Evolutionary conservation across 768 basidiomycete genomes (phyloP).

Genomic region (Pulveroboletus frians): DNA sequence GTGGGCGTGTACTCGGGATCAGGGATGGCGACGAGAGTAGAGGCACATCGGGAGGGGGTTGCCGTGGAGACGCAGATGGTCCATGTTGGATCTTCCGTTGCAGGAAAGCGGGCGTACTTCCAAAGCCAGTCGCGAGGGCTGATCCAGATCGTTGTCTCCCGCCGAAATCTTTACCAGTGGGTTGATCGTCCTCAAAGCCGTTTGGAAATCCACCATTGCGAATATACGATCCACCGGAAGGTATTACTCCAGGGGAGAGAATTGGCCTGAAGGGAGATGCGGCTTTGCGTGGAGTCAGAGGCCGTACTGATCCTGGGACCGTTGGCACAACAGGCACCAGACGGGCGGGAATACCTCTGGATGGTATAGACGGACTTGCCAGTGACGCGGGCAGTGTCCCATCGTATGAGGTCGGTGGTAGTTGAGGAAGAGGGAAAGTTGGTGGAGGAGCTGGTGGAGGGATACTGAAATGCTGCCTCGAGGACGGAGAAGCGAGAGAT

Average conservation of each 20-base stretch:
- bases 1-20: neutral
- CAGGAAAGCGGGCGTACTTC: conserved; percentile 22
- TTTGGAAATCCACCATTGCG: conserved; percentile 1
- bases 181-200: conserved; percentile 7
- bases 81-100: conserved; percentile 27
- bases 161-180: conserved; percentile 1
- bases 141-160: conserved; percentile 17
- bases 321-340: conserved; percentile 14
- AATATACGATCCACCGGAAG: neutral
- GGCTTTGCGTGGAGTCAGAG: conserved; percentile 10
- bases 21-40: conserved; percentile 25
- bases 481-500: conserved; percentile 7
- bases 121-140: conserved; percentile 3
- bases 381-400: conserved; percentile 1
- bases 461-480: conserved; percentile 27
- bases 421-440: conserved; percentile 28
- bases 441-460: conserved; percentile 31
- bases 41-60: conserved; percentile 26
- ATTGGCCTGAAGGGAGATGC: conserved; percentile 23
- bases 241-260: conserved; percentile 11
- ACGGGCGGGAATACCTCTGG: conserved; percentile 13
- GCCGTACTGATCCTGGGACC: conserved; percentile 6
- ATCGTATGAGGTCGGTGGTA: conserved; percentile 9
- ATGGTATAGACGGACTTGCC: neutral
- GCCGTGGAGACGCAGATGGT: conserved; percentile 22